A percentile compares a stretch with the other conserved stretches of the same genome.
Evolutionary conservation across 805 yeast species (phyloP).

Genomic region (Maudiozyma pseudohumilis): DNA sequence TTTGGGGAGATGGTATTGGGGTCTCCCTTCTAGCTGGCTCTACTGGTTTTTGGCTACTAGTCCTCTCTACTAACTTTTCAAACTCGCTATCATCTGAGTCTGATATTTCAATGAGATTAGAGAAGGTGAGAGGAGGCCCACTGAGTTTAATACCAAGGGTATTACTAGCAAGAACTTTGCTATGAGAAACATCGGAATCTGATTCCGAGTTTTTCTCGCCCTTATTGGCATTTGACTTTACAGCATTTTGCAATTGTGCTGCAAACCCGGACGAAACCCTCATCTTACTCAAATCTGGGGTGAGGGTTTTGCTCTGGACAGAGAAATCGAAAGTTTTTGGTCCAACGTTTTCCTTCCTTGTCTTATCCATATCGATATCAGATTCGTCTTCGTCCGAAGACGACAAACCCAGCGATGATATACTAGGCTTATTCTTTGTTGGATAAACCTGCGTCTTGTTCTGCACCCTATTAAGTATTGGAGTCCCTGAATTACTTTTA

Average conservation of each 20-base stretch:
- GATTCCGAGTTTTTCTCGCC: not conserved
- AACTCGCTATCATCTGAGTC: too few species aligned
- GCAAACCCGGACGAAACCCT: slow-evolving; percentile 31
- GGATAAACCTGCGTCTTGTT: slow-evolving; percentile 19
- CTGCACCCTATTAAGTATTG: slow-evolving; percentile 19
- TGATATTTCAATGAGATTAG: too few species aligned
- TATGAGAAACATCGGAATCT: not conserved
- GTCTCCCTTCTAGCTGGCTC: too few species aligned
- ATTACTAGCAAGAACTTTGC: too few species aligned
- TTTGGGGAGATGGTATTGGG: too few species aligned
- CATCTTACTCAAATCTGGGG: slow-evolving; percentile 28
- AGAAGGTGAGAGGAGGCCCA: too few species aligned
- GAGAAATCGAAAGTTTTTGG: slow-evolving; percentile 12
- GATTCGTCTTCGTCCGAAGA: not conserved
- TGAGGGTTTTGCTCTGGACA: slow-evolving; percentile 18
- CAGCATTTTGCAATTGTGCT: slow-evolving; percentile 25
- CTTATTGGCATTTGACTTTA: slow-evolving; percentile 6
- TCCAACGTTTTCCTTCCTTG: not conserved
- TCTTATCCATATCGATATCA: not conserved
- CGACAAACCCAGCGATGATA: not conserved
- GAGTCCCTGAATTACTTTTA: slow-evolving; percentile 11
- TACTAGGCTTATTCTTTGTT: slow-evolving; percentile 5
- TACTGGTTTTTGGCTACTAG: too few species aligned
- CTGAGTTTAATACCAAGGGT: too few species aligned
- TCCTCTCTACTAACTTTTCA: too few species aligned